Evolutionary conservation across 2,329 filamentous ascomycete species (phyloP), one percentile per base, ranked within the genome.

Genomic region (Colletotrichum sp.): DNA sequence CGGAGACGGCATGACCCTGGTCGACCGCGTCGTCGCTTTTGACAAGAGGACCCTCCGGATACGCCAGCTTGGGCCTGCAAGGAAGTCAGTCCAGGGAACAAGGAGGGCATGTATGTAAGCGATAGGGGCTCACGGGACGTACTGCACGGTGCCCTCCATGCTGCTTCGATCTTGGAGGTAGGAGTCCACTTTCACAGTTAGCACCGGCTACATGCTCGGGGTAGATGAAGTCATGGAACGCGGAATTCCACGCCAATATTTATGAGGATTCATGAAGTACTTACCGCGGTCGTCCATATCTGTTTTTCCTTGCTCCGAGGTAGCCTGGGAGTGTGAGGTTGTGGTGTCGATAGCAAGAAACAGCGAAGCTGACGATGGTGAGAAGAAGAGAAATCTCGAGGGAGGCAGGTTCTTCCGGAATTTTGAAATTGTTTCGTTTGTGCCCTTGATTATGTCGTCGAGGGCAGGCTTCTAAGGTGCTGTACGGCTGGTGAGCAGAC

Each of bases 401-500:
- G 48, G 2, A 68, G 21, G 32, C 10, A 66, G 36, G 12, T 2
- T 26, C 9, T 66, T 66, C 24, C 0, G 24, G 7, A 66, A 24
- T 65, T 8, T 30, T 12, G 16, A 21, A 18, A 48, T 66, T 30
- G 21, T 66, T 28, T 48, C 12, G 9, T 48, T 66, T 48, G 36
- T 66, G 63, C 9, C 21, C 30, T 66, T 66, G 63, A 21, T 52
- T 66, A 52, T 48, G 36, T 66, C 36, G 63, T 66, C 63, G 36
- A 66, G 63, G 63, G 36, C 15, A 48, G 16, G 26, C 36, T 48
- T 28, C 21, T n/a, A 6, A 26, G 32, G 63, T 26, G n/a, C 7
- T 4, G 36, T 66, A 26, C 63, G 36, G 63, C 63, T 43, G 63
- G 21, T 66, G 63, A 48, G 28, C 43, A 28, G 36, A 34, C 16